These are phyloP conservation scores for Hordeum marinum DNA, from an alignment of 176 grass and related monocot genomes.

Conservation along the genomic window DNA sequence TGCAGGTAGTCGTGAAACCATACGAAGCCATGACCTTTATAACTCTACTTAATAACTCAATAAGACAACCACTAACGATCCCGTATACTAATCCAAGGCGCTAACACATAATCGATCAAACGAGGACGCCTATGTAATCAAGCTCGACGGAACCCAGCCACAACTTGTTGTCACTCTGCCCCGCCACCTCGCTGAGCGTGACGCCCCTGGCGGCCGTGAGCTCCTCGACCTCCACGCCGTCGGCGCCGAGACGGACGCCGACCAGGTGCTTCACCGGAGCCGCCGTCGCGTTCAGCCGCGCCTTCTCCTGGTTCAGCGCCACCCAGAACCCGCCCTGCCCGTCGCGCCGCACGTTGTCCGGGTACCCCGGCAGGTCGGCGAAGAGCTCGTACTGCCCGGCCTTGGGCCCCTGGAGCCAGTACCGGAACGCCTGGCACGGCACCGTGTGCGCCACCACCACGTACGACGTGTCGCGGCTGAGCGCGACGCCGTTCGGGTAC, in stretches of 20 bases:
- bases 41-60: not conserved
- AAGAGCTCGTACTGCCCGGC: slow-evolving; percentile 31
- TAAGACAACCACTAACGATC: not conserved
- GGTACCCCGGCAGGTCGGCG: slow-evolving; percentile 51
- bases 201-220: slow-evolving; percentile 21
- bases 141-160: slow-evolving; percentile 55
- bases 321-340: slow-evolving; percentile 41
- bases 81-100: not conserved
- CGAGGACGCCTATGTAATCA: slow-evolving; percentile 28
- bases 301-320: slow-evolving; percentile 40
- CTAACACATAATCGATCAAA: not conserved
- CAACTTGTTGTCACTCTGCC: slow-evolving; percentile 20
- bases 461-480: slow-evolving; percentile 39
- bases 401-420: slow-evolving; percentile 37
- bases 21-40: not conserved
- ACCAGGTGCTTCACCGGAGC: slow-evolving; percentile 23
- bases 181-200: slow-evolving; percentile 47
- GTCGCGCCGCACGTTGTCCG: slow-evolving; percentile 49
- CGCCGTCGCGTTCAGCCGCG: not conserved
- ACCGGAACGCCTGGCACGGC: slow-evolving; percentile 24
- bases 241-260: slow-evolving; percentile 25
- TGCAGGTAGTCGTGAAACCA: not conserved
- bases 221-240: slow-evolving; percentile 13
- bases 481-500: slow-evolving; percentile 36
- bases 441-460: slow-evolving; percentile 35